Base-by-base conservation (phyloP, 768 basidiomycete species). In the Tremella fuciformis region DNA sequence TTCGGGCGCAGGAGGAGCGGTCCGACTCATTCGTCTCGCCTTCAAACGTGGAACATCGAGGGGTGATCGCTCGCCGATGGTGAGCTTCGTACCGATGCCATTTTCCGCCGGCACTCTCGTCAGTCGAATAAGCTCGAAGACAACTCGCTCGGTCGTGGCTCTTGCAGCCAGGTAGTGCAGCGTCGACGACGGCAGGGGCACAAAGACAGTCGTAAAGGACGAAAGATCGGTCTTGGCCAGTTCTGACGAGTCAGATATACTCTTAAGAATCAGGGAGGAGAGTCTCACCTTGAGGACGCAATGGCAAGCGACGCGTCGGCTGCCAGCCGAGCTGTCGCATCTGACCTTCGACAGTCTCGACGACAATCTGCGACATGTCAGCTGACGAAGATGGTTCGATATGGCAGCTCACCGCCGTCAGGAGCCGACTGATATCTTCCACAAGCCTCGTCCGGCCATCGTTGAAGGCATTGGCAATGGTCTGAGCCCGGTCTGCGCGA, bases 151-250 rank as follows among this genome's bases (percentile, higher is more conserved):
- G 58, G 90, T 87, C 0, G 85, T 85, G 61, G 91, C 84, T 41
- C 91, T 86, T 22, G 93, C 82, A 11, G 90, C 88, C 40, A 96
- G 84, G 73, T 90, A 91, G 72, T 93, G 88, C 46, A 79, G 25
- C 13, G 49, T 13, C 2, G 69, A 63, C 4, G 66, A 52, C 7
- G 68, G 66, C 2, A 73, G 48, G 6, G 63, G 60, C 8, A 66
- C 54, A 41, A 68, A 69, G 13, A 73, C 59, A 16, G 69, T 60
- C 1, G 71, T 59, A 11, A 65, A 62, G 9, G 69, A 63, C 46
- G 64, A 65, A 1, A 73, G 51, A n/a, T 91, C 90, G 50, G 91
- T 81, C 69, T 90, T 90, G 18, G 76, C 74, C 42, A 85, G 57
- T 71, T 93, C 91, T 89, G 49, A 19, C 24, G 50, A 24, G 58